phyloP scores from a whole-genome alignment of 495 filamentous ascomycete genomes.

The Poronia punctata region DNA sequence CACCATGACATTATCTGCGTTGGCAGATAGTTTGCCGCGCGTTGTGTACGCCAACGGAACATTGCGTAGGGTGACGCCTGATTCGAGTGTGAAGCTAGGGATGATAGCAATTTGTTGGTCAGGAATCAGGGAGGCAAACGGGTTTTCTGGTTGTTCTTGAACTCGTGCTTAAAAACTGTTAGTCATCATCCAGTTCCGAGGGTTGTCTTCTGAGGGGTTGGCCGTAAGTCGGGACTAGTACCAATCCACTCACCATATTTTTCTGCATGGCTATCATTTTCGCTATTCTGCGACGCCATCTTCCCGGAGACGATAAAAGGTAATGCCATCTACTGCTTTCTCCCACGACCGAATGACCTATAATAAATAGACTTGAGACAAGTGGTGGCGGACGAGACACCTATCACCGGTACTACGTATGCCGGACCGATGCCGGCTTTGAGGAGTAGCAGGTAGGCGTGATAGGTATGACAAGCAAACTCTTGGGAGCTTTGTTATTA shows the following conservation, averaged over 20 bases:
- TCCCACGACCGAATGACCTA: no score
- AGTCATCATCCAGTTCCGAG: slow-evolving; percentile 28
- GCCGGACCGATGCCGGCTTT: no score
- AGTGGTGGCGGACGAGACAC: no score
- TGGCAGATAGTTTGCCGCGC: slow-evolving; percentile 64
- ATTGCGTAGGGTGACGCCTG: slow-evolving; percentile 77
- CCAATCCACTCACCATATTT: slow-evolving; percentile 35
- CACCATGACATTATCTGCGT: slow-evolving; percentile 84
- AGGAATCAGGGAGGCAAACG: slow-evolving; percentile 77
- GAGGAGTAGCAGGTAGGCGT: no score
- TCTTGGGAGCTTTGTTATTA: no score
- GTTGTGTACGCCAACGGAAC: slow-evolving; percentile 92
- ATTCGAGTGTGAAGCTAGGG: slow-evolving; percentile 88
- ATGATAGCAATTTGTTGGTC: slow-evolving; percentile 80
- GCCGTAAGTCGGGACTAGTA: no score
- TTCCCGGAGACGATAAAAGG: no score
- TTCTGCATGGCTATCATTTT: slow-evolving; percentile 2
- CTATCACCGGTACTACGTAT: no score
- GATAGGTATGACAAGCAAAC: no score
- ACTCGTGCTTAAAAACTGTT: slow-evolving; percentile 56
- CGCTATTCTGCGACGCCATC: slow-evolving; percentile 12
- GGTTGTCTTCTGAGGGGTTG: background rate
- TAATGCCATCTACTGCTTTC: no score
- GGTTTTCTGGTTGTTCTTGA: slow-evolving; percentile 76
- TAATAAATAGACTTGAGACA: no score